A percentile compares a stretch with the other conserved stretches of the same genome.
These are phyloP conservation scores for Acanthamoeba quina DNA, from an alignment of 208 protist genomes.

Conservation along the genomic window DNA sequence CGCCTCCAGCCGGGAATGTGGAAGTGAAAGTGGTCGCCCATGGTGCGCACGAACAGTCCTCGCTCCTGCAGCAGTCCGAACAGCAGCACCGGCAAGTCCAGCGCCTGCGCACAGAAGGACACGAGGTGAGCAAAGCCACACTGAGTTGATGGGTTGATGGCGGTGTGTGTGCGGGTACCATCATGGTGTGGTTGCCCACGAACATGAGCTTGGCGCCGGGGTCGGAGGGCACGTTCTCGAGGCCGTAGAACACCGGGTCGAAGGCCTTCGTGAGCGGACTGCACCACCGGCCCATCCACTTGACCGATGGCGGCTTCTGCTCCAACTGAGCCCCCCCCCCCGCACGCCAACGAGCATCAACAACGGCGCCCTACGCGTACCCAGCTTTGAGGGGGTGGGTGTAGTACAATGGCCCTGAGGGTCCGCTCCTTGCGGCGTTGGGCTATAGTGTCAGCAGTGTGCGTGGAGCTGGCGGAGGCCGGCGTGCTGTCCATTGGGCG, in stretches of 20 bases:
- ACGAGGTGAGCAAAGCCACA: not conserved
- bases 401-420: not conserved
- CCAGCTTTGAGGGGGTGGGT: not conserved
- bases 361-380: not conserved
- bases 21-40: conserved; percentile 53
- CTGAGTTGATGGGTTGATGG: not conserved
- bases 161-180: not conserved
- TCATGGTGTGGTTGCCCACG: conserved; percentile 54
- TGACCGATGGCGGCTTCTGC: conserved; percentile 8
- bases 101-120: not conserved
- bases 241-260: conserved; percentile 37
- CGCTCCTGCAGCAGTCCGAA: not conserved
- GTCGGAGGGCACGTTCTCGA: conserved; percentile 26
- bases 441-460: not conserved
- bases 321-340: not conserved
- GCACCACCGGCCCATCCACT: not conserved
- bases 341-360: no score
- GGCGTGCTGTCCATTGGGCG: not conserved
- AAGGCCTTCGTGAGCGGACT: conserved; percentile 12
- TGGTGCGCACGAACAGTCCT: conserved; percentile 32
- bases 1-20: not conserved
- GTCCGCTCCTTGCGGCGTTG: not conserved
- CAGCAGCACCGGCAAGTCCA: conserved; percentile 35
- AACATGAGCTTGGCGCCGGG: conserved; percentile 16
- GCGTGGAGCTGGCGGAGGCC: no score